Evolutionary conservation across 345 rosid species (phyloP).

Genomic region (Aquilaria sinensis): DNA sequence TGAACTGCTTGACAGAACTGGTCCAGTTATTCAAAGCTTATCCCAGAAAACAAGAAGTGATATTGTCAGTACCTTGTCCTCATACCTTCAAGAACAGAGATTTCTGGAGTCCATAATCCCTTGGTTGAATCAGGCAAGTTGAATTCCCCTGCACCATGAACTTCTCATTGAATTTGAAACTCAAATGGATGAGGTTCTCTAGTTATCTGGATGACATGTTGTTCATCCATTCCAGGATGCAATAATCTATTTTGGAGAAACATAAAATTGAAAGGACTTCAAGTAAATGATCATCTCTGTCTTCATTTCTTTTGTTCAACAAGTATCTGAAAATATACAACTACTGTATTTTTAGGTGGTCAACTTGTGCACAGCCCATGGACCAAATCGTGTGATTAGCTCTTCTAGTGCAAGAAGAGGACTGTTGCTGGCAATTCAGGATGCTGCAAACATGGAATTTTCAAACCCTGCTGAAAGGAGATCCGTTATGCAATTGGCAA

Average conservation of each 20-base stretch:
- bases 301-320: too few species aligned
- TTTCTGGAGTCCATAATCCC: slow-evolving; percentile 60
- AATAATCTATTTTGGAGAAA: too few species aligned
- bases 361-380: slow-evolving; percentile 63
- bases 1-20: slow-evolving; percentile 85
- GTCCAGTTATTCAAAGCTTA: slow-evolving; percentile 70
- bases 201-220: too few species aligned
- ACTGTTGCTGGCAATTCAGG: slow-evolving; percentile 65
- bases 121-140: slow-evolving; percentile 90
- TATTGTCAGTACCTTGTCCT: slow-evolving; percentile 54
- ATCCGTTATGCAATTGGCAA: slow-evolving; percentile 57
- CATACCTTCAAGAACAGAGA: slow-evolving; percentile 62
- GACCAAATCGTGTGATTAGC: slow-evolving; percentile 55
- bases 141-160: too few species aligned
- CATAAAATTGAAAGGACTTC: too few species aligned
- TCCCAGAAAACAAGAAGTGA: slow-evolving; percentile 58
- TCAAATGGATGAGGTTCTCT: too few species aligned
- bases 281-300: too few species aligned
- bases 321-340: not conserved
- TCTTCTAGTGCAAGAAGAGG: slow-evolving; percentile 57
- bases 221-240: too few species aligned
- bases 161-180: not conserved
- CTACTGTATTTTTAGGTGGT: slow-evolving; percentile 45
- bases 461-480: slow-evolving; percentile 60
- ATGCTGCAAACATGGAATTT: slow-evolving; percentile 61